phyloP scores from a whole-genome alignment of 768 basidiomycete species.

The Lactarius pseudohatsudake region DNA sequence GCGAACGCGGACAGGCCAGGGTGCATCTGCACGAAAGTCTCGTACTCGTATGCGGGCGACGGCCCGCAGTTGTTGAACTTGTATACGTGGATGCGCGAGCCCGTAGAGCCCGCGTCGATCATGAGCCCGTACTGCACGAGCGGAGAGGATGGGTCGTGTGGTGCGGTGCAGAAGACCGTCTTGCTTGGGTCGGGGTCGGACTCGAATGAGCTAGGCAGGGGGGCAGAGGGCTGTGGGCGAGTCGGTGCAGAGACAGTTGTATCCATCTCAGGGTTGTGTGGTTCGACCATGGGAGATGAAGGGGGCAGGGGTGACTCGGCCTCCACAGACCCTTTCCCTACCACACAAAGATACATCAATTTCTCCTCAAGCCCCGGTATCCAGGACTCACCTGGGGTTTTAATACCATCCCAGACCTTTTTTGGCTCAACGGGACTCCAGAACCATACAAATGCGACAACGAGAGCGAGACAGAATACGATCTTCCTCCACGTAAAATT shows the following conservation, averaged over 20 bases:
- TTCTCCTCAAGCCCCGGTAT: neutral
- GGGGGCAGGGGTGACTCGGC: conserved; percentile 4
- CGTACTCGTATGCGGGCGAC: conserved; percentile 83
- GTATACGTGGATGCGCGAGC: conserved; percentile 97
- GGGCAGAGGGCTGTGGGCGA: conserved; percentile 5
- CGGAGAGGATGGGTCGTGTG: conserved; percentile 48
- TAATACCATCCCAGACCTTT: conserved; percentile 29
- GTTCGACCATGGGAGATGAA: conserved; percentile 5
- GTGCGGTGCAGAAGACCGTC: conserved; percentile 68
- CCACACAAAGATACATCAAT: neutral
- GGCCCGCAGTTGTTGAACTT: conserved; percentile 91
- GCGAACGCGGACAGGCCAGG: conserved; percentile 75
- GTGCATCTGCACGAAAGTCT: conserved; percentile 80
- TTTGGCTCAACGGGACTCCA: conserved; percentile 52
- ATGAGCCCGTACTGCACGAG: conserved; percentile 93
- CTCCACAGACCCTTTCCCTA: conserved; percentile 2
- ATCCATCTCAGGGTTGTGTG: conserved; percentile 16
- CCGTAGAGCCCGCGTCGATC: conserved; percentile 98
- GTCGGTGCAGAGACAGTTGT: neutral
- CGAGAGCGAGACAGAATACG: conserved; percentile 52
- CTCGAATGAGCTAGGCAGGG: conserved; percentile 56
- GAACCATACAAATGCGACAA: conserved; percentile 65
- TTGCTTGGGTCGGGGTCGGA: conserved; percentile 71
- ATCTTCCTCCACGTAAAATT: conserved; percentile 65
- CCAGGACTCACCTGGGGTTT: conserved; percentile 33